A percentile compares a stretch with the other conserved stretches of the same genome.
Conservation (phyloP, 1,284 basidiomycete species). For the Ustilago trichophora region DNA sequence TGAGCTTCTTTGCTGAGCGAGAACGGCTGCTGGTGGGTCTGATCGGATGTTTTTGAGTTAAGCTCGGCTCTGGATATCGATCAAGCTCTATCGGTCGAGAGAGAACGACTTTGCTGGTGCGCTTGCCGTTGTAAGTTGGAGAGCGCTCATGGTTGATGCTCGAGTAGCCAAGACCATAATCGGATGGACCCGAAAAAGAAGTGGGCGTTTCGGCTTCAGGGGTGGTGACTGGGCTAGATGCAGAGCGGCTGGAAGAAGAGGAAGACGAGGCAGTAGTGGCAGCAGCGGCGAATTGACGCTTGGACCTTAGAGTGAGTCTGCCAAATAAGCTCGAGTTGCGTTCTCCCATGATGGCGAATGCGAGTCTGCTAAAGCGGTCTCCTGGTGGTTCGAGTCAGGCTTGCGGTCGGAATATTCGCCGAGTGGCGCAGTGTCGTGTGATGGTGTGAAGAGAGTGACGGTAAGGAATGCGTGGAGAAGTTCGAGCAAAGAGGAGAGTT, state of each 20-base stretch:
- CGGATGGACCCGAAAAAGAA: slow-evolving; percentile 14
- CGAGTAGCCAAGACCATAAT: slow-evolving; percentile 41
- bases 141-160: slow-evolving; percentile 36
- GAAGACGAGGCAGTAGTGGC: too few species aligned
- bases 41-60: too few species aligned
- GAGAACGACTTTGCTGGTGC: slow-evolving; percentile 1
- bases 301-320: slow-evolving; percentile 25
- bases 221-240: background rate
- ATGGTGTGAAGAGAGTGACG: too few species aligned
- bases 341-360: too few species aligned
- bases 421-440: too few species aligned
- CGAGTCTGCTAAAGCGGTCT: too few species aligned
- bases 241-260: slow-evolving; percentile 5
- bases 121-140: slow-evolving; percentile 9
- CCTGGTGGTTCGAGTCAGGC: too few species aligned
- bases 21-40: too few species aligned
- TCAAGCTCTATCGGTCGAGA: slow-evolving; percentile 15
- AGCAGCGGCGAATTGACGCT: slow-evolving; percentile 6
- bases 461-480: too few species aligned
- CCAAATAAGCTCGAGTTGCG: slow-evolving; percentile 29
- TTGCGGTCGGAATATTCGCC: too few species aligned
- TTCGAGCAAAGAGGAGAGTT: too few species aligned
- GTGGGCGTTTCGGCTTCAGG: slow-evolving; percentile 11
- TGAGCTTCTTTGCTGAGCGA: too few species aligned
- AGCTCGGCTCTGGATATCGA: slow-evolving; percentile 18